These are phyloP conservation scores for Corchorus capsularis DNA, from an alignment of 345 rosid species.

Conservation along the genomic window DNA sequence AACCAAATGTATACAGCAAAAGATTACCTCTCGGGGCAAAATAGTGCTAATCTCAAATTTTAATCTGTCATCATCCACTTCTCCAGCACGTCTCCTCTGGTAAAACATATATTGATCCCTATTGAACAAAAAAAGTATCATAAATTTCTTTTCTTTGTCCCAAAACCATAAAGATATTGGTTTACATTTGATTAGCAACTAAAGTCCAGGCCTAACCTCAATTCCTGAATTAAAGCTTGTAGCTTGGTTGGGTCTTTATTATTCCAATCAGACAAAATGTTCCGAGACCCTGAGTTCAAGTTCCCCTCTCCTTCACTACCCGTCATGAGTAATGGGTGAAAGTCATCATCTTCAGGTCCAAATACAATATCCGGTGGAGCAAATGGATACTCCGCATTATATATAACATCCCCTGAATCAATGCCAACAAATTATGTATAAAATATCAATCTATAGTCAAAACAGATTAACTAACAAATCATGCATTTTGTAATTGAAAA, in stretches of 20 bases:
- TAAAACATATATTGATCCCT: constrained; percentile 70
- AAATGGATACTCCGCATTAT: constrained; percentile 73
- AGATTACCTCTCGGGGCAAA: constrained; percentile 79
- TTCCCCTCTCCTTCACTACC: constrained; percentile 39
- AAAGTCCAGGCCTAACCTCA: constrained; percentile 52
- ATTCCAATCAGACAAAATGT: constrained; percentile 65
- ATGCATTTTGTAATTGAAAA: neutral
- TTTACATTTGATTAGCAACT: constrained; percentile 7
- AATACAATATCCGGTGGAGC: constrained; percentile 85
- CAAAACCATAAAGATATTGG: constrained; percentile 7
- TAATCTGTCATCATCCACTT: constrained; percentile 82
- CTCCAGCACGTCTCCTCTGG: constrained; percentile 68
- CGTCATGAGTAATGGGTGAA: constrained; percentile 49
- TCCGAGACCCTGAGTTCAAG: constrained; percentile 22
- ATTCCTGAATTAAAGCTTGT: constrained; percentile 61
- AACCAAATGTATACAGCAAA: constrained; percentile 15
- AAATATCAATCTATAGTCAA: neutral
- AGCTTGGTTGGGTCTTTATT: constrained; percentile 66
- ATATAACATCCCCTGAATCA: constrained; percentile 79
- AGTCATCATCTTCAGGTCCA: constrained; percentile 77
- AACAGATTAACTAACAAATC: neutral
- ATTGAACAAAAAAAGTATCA: constrained; percentile 10
- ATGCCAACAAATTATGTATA: constrained; percentile 4
- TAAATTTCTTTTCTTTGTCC: neutral
- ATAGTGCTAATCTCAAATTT: constrained; percentile 89